Evolutionary conservation across 2,329 filamentous ascomycete genomes (phyloP), one percentile per base, ranked within the genome.

Genomic region (Dactylellina haptotyla): DNA sequence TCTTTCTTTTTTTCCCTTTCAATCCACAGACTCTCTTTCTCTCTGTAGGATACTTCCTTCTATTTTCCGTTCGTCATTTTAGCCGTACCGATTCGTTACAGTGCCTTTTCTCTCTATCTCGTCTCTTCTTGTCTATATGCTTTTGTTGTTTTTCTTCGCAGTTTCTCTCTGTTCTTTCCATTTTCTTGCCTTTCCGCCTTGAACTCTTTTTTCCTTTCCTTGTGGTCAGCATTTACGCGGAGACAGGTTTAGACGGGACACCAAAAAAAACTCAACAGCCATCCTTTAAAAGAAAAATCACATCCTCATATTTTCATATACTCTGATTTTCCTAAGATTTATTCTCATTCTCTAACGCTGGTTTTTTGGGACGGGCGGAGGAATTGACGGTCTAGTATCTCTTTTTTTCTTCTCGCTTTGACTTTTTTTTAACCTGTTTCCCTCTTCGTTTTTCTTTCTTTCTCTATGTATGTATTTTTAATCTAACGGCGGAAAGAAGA

Each of bases 121-220:
- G 43, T 23, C 62, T 56, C 56, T 45, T 51, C 46, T 54, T 54
- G n/a, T 53, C 16, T 32, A 34, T 53, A 30, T 48, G 41, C 34
- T 45, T 10, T 39, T 58, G 48, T 57, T 73, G 66, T 74, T 6
- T 39, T 37, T 54, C 5, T 54, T 8, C 48, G 5, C 14, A 23
- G 61, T 41, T 71, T 51, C 76, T 54, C 34, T 75, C 71, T 71
- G 58, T 76, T 70, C 73, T 67, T 14, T 76, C 78, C 75, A 70
- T 75, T 76, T 78, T 76, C 75, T 76, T 76, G 74, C 66, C 76
- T 77, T 77, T 75, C 75, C 62, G 77, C 78, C 75, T 70, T 56
- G 77, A 69, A 74, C 59, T 77, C 51, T 74, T 77, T 76, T 73
- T 77, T 77, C 73, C 79, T 76, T 79, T 78, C 80, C 79, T 80